Evolutionary conservation across 2,329 filamentous ascomycete species (phyloP), one percentile per base, ranked within the genome.

Genomic region (Talaromyces sp.): DNA sequence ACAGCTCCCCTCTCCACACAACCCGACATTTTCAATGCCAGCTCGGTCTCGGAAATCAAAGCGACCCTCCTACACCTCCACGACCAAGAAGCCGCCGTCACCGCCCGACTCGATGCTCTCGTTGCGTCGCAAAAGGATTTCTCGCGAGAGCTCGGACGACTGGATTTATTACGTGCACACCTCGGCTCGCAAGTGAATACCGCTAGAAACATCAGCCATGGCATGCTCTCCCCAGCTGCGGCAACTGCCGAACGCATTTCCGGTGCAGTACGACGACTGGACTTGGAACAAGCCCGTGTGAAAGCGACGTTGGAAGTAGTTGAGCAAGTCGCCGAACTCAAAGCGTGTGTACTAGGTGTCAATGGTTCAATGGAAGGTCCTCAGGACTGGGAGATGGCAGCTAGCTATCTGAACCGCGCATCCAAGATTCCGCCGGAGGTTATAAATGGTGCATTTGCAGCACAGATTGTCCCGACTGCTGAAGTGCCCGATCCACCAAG

Each of bases 351-450:
- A 40, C 88, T 97, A 67, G 95, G 95, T 51, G 93, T 98, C 11
- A 89, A 94, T 29, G 95, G 93, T 19, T 96, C 91, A 67, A 99
- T 99, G 95, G 95, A 94, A 38, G 94, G 93, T 4, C 92, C 95
- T 49, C 95, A 99, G 78, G 95, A 99, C 80, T 99, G 95, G 95
- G 95, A 99, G 78, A 95, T 92, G 2, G 95, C 95, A 3, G 95
- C 95, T 1, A 91, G 86, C 56, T 98, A 98, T 77, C 85, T 99
- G 66, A 88, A 91, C 68, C 87, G 94, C 53, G 93, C 95, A 6
- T 88, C 88, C 67, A 88, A 90, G 70, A 88, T 99, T 13, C 93
- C 94, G 0, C 85, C 88, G 60, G 84, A 90, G 1, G 94, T 99
- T 60, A 84, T 93, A 60, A 86, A 90, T 70, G 92, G 95, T 29